A percentile compares a stretch with the other conserved stretches of the same genome.
Conservation (phyloP, 2,329 filamentous ascomycete genomes). For the Chrysoporthe puriensis region DNA sequence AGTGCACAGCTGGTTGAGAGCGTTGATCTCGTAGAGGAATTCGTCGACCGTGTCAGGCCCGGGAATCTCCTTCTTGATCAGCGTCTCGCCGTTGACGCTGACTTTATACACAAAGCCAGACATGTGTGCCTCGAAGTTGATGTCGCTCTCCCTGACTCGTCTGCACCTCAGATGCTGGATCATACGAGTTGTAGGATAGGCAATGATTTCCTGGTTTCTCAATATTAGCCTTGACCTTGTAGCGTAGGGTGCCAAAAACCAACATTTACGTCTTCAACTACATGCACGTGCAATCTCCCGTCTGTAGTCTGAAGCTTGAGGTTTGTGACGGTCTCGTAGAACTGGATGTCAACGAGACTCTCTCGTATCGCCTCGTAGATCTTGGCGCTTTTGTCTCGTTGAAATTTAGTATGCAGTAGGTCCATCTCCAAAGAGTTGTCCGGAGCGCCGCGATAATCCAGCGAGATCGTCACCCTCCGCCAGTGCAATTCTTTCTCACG, state of each 20-base stretch:
- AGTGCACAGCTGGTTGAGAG: slow-evolving; percentile 75
- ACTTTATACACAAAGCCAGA: slow-evolving; percentile 99
- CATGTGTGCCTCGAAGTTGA: slow-evolving; percentile 88
- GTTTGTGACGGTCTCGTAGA: slow-evolving; percentile 95
- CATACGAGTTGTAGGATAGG: slow-evolving; percentile 74
- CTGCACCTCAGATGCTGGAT: slow-evolving; percentile 73
- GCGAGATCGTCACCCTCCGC: slow-evolving; percentile 88
- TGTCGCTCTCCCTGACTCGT: slow-evolving; percentile 70
- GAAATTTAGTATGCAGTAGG: slow-evolving; percentile 74
- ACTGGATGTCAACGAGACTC: slow-evolving; percentile 89
- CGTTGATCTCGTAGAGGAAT: slow-evolving; percentile 97
- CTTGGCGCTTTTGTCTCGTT: slow-evolving; percentile 87
- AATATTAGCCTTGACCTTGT: slow-evolving; percentile 12
- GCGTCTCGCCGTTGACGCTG: slow-evolving; percentile 64
- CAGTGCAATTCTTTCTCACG: slow-evolving; percentile 78
- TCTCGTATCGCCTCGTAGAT: slow-evolving; percentile 96
- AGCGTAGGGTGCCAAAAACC: slow-evolving; percentile 36
- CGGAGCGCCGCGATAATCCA: slow-evolving; percentile 85
- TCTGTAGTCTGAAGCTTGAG: slow-evolving; percentile 89
- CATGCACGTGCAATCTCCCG: slow-evolving; percentile 89
- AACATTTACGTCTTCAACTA: slow-evolving; percentile 91
- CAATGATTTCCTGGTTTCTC: slow-evolving; percentile 72
- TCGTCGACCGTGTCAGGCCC: slow-evolving; percentile 94
- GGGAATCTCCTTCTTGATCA: slow-evolving; percentile 98
- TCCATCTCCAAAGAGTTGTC: slow-evolving; percentile 85